Evolutionary conservation across 495 filamentous ascomycete genomes (phyloP).

Genomic region (Neurospora sublineolata): DNA sequence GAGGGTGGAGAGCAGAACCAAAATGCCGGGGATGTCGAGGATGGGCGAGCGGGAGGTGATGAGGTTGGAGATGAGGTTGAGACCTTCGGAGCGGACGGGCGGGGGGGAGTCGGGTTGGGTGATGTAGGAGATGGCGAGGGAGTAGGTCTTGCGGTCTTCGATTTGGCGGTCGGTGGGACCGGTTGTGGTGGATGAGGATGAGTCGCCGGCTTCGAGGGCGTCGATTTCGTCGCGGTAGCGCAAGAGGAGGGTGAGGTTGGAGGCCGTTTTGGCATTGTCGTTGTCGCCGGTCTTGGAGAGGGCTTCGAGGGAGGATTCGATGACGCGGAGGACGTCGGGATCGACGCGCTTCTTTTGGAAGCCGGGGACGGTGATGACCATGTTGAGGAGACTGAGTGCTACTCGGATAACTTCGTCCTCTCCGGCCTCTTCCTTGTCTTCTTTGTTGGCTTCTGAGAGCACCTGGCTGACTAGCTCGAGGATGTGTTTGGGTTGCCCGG

Average conservation of each 20-base stretch:
- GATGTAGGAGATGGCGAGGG: constrained; percentile 60
- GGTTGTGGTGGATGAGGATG: background rate
- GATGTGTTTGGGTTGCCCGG: constrained; percentile 48
- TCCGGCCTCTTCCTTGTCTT: background rate
- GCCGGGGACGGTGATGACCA: constrained; percentile 50
- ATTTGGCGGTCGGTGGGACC: constrained; percentile 34
- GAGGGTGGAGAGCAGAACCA: constrained; percentile 54
- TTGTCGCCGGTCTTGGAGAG: constrained; percentile 26
- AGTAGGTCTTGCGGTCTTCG: constrained; percentile 59
- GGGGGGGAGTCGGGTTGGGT: constrained; percentile 53
- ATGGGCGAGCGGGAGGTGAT: constrained; percentile 51
- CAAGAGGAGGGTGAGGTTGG: constrained; percentile 46
- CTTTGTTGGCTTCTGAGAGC: constrained; percentile 23
- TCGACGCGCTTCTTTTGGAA: constrained; percentile 43
- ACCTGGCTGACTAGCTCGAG: constrained; percentile 51
- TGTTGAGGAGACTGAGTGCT: constrained; percentile 56
- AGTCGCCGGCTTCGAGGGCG: background rate
- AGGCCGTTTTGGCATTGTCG: constrained; percentile 41
- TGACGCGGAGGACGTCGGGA: constrained; percentile 30
- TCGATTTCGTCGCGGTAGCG: constrained; percentile 40
- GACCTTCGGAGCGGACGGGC: constrained; percentile 67
- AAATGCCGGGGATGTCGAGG: constrained; percentile 57
- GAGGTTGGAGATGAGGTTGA: constrained; percentile 56
- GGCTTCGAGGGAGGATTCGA: constrained; percentile 39
- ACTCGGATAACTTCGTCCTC: constrained; percentile 45